Evolutionary conservation across 2,329 filamentous ascomycete species (phyloP).

Genomic region (Conoideocrella luteorostrata): DNA sequence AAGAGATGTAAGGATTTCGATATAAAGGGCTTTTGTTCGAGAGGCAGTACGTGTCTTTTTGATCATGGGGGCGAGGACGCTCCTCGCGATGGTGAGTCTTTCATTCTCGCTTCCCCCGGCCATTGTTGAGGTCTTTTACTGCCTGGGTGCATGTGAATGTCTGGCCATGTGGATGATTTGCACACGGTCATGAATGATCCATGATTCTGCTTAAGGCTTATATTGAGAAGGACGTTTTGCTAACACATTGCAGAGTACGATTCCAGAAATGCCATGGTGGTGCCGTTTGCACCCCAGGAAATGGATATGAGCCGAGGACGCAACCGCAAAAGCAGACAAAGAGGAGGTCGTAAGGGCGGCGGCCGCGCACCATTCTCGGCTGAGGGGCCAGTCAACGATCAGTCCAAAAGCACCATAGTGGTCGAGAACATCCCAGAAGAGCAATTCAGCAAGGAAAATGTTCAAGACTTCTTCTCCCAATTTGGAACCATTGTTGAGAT

Average conservation of each 20-base stretch:
- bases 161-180: background rate
- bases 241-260: slow-evolving; percentile 24
- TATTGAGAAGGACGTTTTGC: background rate
- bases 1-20: slow-evolving; percentile 63
- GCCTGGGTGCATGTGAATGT: background rate
- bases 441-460: slow-evolving; percentile 56
- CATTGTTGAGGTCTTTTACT: no score
- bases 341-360: slow-evolving; percentile 28
- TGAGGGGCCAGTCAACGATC: slow-evolving; percentile 56
- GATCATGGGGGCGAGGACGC: slow-evolving; percentile 47
- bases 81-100: slow-evolving; percentile 20
- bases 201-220: no score
- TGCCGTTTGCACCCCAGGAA: slow-evolving; percentile 15
- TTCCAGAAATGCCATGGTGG: slow-evolving; percentile 21
- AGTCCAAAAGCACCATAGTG: slow-evolving; percentile 60
- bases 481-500: slow-evolving; percentile 63
- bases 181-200: no score
- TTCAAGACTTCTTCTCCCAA: slow-evolving; percentile 63
- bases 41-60: slow-evolving; percentile 60
- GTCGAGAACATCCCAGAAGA: slow-evolving; percentile 73
- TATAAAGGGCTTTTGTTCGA: slow-evolving; percentile 63
- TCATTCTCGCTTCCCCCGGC: no score
- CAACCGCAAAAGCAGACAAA: slow-evolving; percentile 27
- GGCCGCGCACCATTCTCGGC: slow-evolving; percentile 56
- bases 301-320: slow-evolving; percentile 25